phyloP scores from a whole-genome alignment of 768 basidiomycete species.

The Boletus coccyginus region DNA sequence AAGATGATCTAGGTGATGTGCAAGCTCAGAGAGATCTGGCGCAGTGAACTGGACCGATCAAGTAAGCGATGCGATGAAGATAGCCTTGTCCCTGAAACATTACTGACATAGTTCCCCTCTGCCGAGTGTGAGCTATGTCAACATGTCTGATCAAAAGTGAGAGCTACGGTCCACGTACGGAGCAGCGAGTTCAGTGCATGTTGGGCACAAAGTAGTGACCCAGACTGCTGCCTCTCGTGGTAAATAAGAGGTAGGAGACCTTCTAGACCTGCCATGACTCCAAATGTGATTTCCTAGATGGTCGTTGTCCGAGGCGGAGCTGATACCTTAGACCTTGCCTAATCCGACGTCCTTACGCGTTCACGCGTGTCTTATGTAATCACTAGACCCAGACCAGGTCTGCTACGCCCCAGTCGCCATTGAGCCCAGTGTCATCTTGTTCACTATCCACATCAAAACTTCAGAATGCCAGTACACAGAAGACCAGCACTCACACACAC shows the following conservation, averaged over 20 bases:
- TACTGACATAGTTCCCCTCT: constrained; percentile 52
- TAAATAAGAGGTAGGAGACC: constrained; percentile 58
- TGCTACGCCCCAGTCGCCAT: neutral
- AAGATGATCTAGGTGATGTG: constrained; percentile 60
- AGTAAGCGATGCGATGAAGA: constrained; percentile 8
- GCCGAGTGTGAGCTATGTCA: constrained; percentile 5
- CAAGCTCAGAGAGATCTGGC: constrained; percentile 75
- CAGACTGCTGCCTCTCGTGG: constrained; percentile 73
- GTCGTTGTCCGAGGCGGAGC: constrained; percentile 14
- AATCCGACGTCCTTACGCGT: constrained; percentile 24
- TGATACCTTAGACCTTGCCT: constrained; percentile 3
- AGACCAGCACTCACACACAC: constrained; percentile 1
- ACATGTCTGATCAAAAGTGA: constrained; percentile 41
- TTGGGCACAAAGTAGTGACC: constrained; percentile 85
- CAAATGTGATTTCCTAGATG: constrained; percentile 1
- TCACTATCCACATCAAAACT: neutral
- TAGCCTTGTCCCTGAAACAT: neutral
- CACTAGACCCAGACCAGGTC: constrained; percentile 5
- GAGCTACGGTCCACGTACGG: constrained; percentile 47
- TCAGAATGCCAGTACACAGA: constrained; percentile 24
- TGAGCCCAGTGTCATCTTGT: neutral
- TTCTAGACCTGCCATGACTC: constrained; percentile 58
- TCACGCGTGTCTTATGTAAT: constrained; percentile 34
- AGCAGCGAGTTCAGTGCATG: constrained; percentile 81
- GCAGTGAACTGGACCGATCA: constrained; percentile 60